These are phyloP conservation scores for Acorus calamus DNA, from an alignment of 106 monocot species.

Conservation along the genomic window DNA sequence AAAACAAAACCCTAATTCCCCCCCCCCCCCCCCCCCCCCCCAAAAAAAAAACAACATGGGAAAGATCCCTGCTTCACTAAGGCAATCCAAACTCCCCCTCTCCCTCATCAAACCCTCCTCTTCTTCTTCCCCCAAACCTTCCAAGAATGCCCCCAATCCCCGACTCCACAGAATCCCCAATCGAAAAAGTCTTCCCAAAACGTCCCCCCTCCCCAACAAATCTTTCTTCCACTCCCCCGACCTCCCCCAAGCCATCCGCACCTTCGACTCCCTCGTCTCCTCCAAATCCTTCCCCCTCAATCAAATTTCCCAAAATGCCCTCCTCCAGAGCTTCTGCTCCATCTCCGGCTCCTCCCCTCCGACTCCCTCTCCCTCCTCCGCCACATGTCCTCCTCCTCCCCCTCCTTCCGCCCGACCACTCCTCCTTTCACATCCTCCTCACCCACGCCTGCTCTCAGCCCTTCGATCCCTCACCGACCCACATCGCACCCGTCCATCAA, in stretches of 20 bases:
- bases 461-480: slow-evolving; percentile 2
- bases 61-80: too few species aligned
- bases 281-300: slow-evolving; percentile 9
- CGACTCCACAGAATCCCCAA: too few species aligned
- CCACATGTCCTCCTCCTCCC: slow-evolving; percentile 28
- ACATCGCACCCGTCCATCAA: slow-evolving; percentile 8
- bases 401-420: slow-evolving; percentile 24
- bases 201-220: neutral
- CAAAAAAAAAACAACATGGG: too few species aligned
- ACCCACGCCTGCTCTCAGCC: slow-evolving; percentile 35
- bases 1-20: too few species aligned
- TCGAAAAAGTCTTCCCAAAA: too few species aligned
- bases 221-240: slow-evolving; percentile 26
- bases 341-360: slow-evolving; percentile 17
- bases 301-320: slow-evolving; percentile 4
- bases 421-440: slow-evolving; percentile 36
- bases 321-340: slow-evolving; percentile 46
- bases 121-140: too few species aligned
- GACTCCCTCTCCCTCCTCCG: slow-evolving; percentile 39
- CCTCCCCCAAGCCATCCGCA: slow-evolving; percentile 19
- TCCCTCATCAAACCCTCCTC: too few species aligned
- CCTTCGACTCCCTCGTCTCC: slow-evolving; percentile 22
- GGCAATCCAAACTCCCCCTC: too few species aligned
- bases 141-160: too few species aligned
- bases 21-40: too few species aligned